These are phyloP conservation scores for Fusarium tupiense DNA, from an alignment of 2,329 filamentous ascomycete species.

Conservation along the genomic window DNA sequence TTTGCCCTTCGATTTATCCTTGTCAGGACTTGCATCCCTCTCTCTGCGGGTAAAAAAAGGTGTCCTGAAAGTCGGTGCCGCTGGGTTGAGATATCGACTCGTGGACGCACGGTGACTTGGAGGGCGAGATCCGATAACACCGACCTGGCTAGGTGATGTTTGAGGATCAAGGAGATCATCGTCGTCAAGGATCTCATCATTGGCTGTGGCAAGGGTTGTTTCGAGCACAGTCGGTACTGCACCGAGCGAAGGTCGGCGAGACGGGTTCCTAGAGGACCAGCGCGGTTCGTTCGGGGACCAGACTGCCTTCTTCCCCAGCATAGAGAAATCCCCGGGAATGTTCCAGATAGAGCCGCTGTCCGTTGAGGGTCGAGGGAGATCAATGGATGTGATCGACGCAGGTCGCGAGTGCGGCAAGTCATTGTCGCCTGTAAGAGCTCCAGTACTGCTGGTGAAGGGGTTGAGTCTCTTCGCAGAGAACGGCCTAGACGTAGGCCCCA, in stretches of 20 bases:
- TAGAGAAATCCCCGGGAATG: conserved; percentile 57
- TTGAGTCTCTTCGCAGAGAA: conserved; percentile 57
- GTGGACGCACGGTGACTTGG: conserved; percentile 53
- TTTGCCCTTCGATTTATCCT: conserved; percentile 45
- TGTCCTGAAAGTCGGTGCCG: conserved; percentile 87
- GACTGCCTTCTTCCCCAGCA: conserved; percentile 64
- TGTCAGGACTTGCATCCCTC: conserved; percentile 45
- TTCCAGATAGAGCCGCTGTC: conserved; percentile 82
- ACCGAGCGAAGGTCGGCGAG: conserved; percentile 82
- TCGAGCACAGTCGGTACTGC: conserved; percentile 74
- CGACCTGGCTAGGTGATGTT: conserved; percentile 66
- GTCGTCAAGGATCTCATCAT: conserved; percentile 72
- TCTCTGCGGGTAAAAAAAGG: conserved; percentile 67
- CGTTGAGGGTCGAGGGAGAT: conserved; percentile 80
- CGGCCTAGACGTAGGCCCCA: conserved; percentile 46
- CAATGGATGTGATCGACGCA: conserved; percentile 73
- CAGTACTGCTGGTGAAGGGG: conserved; percentile 61
- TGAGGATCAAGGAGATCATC: conserved; percentile 63
- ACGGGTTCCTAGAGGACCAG: conserved; percentile 73
- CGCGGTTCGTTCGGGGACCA: conserved; percentile 70
- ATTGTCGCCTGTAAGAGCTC: conserved; percentile 61
- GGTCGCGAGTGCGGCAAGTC: conserved; percentile 71
- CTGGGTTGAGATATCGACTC: conserved; percentile 80
- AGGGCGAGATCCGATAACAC: conserved; percentile 84
- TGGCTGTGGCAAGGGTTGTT: conserved; percentile 69